Evolutionary conservation across 208 protist genomes (phyloP).

Genomic region (Trypanosoma congolense): DNA sequence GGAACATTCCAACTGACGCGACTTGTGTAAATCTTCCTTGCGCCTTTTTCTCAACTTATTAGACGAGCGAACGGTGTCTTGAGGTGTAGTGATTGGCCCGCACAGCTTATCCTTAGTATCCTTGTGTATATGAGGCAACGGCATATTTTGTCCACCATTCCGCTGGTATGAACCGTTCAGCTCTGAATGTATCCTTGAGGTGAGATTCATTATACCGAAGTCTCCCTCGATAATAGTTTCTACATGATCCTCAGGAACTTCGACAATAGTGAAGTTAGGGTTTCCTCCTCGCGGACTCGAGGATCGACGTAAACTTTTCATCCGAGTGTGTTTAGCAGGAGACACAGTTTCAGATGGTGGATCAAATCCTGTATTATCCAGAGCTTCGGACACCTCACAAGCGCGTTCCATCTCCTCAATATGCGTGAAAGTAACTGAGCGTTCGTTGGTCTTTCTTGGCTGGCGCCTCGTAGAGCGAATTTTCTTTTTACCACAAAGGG

Average conservation of each 20-base stretch:
- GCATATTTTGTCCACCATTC: too few relatives aligned
- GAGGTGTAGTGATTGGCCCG: too few relatives aligned
- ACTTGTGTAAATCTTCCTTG: background rate
- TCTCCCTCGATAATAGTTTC: background rate
- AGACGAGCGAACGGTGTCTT: background rate
- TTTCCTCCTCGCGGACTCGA: background rate
- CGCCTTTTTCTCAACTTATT: constrained; percentile 3
- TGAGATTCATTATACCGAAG: too few relatives aligned
- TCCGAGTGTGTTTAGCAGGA: background rate
- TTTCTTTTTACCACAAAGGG: background rate
- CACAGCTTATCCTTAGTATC: too few relatives aligned
- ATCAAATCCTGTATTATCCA: background rate
- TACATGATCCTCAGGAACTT: background rate
- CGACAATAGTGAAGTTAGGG: background rate
- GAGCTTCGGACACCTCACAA: background rate
- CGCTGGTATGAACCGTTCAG: too few relatives aligned
- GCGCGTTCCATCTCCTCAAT: constrained; percentile 18
- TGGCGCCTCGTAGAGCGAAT: constrained; percentile 28
- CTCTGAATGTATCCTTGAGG: too few relatives aligned
- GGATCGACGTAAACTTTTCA: background rate
- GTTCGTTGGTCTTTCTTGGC: constrained; percentile 23
- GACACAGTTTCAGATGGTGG: background rate
- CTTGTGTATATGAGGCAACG: too few relatives aligned
- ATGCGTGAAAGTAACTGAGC: constrained; percentile 52
- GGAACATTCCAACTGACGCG: constrained; percentile 19